Conservation (phyloP, 2,329 filamentous ascomycete genomes). For the Akanthomyces dipterigenus region DNA sequence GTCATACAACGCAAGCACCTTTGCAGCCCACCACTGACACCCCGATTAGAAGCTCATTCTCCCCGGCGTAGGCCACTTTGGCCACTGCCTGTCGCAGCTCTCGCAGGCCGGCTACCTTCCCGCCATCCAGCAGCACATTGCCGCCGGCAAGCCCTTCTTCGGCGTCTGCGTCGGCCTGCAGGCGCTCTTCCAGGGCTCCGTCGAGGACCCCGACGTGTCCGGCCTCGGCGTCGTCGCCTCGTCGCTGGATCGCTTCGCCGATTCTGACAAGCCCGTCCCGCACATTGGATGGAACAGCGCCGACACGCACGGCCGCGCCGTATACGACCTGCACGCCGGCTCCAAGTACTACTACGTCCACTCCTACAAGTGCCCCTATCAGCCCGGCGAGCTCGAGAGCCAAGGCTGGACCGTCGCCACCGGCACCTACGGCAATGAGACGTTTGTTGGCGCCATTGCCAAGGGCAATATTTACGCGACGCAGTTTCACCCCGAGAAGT, state of each 20-base stretch:
- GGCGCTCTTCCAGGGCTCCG: slow-evolving; percentile 79
- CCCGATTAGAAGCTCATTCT: slow-evolving; percentile 77
- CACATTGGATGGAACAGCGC: slow-evolving; percentile 99
- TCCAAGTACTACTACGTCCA: slow-evolving; percentile 99
- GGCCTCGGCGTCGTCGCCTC: slow-evolving; percentile 72
- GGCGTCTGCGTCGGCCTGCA: slow-evolving; percentile 94
- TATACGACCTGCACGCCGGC: slow-evolving; percentile 71
- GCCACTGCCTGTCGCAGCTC: slow-evolving; percentile 86
- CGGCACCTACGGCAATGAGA: slow-evolving; percentile 77
- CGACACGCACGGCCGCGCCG: slow-evolving; percentile 46
- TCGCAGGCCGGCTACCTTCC: slow-evolving; percentile 75
- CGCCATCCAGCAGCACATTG: slow-evolving; percentile 75
- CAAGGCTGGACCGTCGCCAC: slow-evolving; percentile 91
- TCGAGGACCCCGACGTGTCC: slow-evolving; percentile 63
- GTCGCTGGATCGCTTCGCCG: slow-evolving; percentile 68
- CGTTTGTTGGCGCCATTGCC: slow-evolving; percentile 85
- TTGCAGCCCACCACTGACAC: background rate
- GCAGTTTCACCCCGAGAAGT: slow-evolving; percentile 98
- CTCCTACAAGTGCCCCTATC: slow-evolving; percentile 80
- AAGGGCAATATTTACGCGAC: slow-evolving; percentile 82
- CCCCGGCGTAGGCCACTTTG: slow-evolving; percentile 95
- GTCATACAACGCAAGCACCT: slow-evolving; percentile 11
- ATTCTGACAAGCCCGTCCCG: slow-evolving; percentile 78
- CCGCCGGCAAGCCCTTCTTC: slow-evolving; percentile 93
- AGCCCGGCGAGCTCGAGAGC: slow-evolving; percentile 63